phyloP scores from a whole-genome alignment of 257 asterid genomes.

The Handroanthus guayacan region DNA sequence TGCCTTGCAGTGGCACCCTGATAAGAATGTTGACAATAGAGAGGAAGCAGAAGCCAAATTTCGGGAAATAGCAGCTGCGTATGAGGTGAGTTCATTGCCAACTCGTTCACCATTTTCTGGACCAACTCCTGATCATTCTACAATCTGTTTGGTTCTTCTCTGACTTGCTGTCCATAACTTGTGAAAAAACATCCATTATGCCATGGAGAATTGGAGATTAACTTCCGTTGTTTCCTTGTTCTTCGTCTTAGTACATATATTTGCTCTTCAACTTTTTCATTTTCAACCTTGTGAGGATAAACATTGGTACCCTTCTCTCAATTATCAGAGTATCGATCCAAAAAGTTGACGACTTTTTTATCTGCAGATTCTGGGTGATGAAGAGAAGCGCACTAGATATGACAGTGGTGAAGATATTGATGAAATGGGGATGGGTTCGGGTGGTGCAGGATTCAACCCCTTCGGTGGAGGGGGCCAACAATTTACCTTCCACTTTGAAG shows the following conservation, averaged over 20 bases:
- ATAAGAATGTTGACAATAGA: constrained; percentile 87
- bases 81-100: constrained; percentile 65
- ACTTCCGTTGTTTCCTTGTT: no score
- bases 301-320: background rate
- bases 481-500: constrained; percentile 83
- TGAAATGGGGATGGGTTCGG: constrained; percentile 72
- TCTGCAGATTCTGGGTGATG: constrained; percentile 79
- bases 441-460: constrained; percentile 88
- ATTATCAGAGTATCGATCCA: background rate
- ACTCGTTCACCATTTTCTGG: background rate
- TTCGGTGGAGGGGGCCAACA: constrained; percentile 85
- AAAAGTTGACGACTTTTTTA: constrained; percentile 3
- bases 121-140: no score
- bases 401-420: constrained; percentile 91
- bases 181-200: no score
- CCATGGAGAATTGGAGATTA: no score
- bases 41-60: constrained; percentile 93
- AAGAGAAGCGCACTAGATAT: constrained; percentile 81
- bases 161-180: no score
- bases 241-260: no score
- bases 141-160: no score
- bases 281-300: constrained; percentile 9
- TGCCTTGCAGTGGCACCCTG: constrained; percentile 98
- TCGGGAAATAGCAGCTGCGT: constrained; percentile 95
- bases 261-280: no score